Evolutionary conservation across 768 basidiomycete genomes (phyloP).

Genomic region (Cyathus striatus): DNA sequence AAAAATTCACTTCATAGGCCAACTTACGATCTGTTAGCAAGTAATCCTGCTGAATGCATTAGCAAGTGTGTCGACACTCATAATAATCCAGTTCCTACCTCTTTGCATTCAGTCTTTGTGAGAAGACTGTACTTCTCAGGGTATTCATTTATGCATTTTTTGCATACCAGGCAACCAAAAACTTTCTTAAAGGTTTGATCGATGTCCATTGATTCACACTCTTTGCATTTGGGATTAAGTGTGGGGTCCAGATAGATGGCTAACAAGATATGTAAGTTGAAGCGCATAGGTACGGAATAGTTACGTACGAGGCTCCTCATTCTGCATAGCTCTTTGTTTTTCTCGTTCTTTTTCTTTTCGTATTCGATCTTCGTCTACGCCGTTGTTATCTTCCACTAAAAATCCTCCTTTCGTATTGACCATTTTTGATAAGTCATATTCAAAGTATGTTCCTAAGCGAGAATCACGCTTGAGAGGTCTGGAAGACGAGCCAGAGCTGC

Average conservation of each 20-base stretch:
- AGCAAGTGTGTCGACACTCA: conserved; percentile 14
- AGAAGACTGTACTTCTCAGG: conserved; percentile 93
- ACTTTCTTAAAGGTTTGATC: conserved; percentile 78
- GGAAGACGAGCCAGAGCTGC: conserved; percentile 45
- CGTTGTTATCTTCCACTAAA: conserved; percentile 83
- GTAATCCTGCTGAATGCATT: conserved; percentile 64
- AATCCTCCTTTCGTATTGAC: conserved; percentile 97
- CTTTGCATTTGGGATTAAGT: conserved; percentile 77
- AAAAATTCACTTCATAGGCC: background rate
- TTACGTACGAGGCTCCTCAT: conserved; percentile 64
- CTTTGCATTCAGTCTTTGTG: conserved; percentile 98
- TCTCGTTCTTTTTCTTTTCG: conserved; percentile 81
- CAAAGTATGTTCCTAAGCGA: conserved; percentile 87
- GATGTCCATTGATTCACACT: conserved; percentile 86
- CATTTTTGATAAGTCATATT: conserved; percentile 96
- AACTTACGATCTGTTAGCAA: conserved; percentile 84
- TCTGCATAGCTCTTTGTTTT: conserved; percentile 69
- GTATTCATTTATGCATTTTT: conserved; percentile 81
- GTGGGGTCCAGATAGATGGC: conserved; percentile 74
- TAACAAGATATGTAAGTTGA: conserved; percentile 22
- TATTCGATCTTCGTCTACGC: conserved; percentile 69
- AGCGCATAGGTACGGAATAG: background rate
- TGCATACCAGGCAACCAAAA: conserved; percentile 84
- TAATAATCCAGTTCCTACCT: conserved; percentile 44
- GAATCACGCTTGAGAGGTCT: conserved; percentile 66